Conservation (phyloP, 345 rosid species). For the Brassica incana region DNA sequence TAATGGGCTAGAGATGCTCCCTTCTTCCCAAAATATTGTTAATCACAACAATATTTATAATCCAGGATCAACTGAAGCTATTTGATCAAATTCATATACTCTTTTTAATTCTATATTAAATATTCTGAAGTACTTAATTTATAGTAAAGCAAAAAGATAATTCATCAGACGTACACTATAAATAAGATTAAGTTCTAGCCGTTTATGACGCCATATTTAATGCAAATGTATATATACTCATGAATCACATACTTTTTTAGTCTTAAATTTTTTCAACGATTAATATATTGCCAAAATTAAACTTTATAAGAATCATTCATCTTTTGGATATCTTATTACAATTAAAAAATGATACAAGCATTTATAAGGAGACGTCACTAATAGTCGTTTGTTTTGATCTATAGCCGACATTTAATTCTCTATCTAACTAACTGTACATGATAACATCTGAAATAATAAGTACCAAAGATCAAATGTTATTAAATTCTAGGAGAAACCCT, state of each 20-base stretch:
- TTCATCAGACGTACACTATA: not conserved
- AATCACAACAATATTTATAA: not conserved
- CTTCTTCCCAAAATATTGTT: not conserved
- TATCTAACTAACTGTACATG: not conserved
- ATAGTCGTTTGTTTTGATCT: not conserved
- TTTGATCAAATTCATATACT: not conserved
- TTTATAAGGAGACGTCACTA: not conserved
- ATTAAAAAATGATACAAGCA: not conserved
- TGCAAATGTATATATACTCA: not conserved
- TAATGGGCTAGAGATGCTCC: not conserved
- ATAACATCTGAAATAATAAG: not conserved
- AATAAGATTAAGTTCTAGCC: not conserved
- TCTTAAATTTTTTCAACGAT: not conserved
- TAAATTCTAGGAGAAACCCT: slow-evolving; percentile 26
- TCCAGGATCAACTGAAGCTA: not conserved
- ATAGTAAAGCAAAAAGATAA: not conserved
- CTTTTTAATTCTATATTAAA: not conserved
- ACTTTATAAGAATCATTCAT: not conserved
- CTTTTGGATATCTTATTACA: not conserved
- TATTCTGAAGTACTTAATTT: not conserved
- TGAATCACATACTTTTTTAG: not conserved
- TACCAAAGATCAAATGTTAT: not conserved
- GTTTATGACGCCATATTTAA: not conserved
- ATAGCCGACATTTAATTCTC: not conserved
- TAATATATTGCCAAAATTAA: not conserved